Evolutionary conservation across 192 early-diverging fungal species (phyloP).

Genomic region (Coemansia furcata): DNA sequence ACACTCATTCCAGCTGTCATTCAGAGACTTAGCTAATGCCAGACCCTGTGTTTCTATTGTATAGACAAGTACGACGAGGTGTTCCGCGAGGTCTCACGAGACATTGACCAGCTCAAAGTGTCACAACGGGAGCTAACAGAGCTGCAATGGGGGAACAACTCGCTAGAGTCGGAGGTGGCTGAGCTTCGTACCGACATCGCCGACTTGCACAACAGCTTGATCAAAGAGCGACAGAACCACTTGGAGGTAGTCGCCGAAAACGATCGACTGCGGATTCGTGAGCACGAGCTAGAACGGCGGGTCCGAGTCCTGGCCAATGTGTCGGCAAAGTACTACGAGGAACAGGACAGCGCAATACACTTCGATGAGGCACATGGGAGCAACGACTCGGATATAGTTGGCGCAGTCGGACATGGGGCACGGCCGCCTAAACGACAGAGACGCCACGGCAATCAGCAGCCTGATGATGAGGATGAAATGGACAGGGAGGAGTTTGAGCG

Average conservation of each 20-base stretch:
- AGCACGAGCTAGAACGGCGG: slow-evolving; percentile 46
- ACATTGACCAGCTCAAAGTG: slow-evolving; percentile 42
- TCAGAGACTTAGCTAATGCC: not conserved
- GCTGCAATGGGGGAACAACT: slow-evolving; percentile 47
- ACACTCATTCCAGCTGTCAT: not conserved
- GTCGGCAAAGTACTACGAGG: slow-evolving; percentile 33
- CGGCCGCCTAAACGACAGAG: slow-evolving; percentile 41
- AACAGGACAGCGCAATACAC: slow-evolving; percentile 17
- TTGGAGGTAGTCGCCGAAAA: slow-evolving; percentile 49
- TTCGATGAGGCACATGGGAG: not conserved
- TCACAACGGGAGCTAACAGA: slow-evolving; percentile 43
- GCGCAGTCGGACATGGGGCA: slow-evolving; percentile 15
- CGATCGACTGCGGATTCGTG: slow-evolving; percentile 44
- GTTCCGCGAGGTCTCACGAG: slow-evolving; percentile 34
- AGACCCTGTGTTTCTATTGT: not conserved
- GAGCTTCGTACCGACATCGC: slow-evolving; percentile 41
- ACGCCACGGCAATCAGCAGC: not conserved
- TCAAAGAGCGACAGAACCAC: slow-evolving; percentile 45
- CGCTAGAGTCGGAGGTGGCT: slow-evolving; percentile 22
- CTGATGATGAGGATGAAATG: slow-evolving; percentile 14
- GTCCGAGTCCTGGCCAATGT: slow-evolving; percentile 38
- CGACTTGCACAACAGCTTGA: slow-evolving; percentile 28
- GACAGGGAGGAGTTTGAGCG: slow-evolving; percentile 21
- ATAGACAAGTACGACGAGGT: slow-evolving; percentile 53
- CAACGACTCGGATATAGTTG: not conserved